A percentile compares a stretch with the other conserved stretches of the same genome.
Evolutionary conservation across 2,329 filamentous ascomycete species (phyloP).

Genomic region (Didymella pomorum): DNA sequence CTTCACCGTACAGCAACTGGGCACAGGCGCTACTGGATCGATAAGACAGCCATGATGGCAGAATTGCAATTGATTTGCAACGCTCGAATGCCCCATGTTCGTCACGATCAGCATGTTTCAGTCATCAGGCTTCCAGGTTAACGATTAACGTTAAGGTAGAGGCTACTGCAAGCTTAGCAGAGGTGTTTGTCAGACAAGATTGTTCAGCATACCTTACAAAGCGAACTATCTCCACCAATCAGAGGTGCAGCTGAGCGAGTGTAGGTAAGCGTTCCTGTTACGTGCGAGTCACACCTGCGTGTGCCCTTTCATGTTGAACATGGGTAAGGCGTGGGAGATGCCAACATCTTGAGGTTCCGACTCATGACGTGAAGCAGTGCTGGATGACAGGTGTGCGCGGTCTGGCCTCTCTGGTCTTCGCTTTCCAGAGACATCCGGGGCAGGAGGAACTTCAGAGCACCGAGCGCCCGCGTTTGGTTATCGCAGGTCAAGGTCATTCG

Average conservation of each 20-base stretch:
- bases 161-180: slow-evolving; percentile 15
- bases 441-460: slow-evolving; percentile 17
- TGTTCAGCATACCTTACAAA: slow-evolving; percentile 41
- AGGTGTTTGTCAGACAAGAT: slow-evolving; percentile 39
- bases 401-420: slow-evolving; percentile 16
- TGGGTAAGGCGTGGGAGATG: slow-evolving; percentile 3
- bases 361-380: slow-evolving; percentile 17
- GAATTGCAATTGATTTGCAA: slow-evolving; percentile 16
- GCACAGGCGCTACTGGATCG: neutral
- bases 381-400: slow-evolving; percentile 16
- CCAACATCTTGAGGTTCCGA: slow-evolving; percentile 1
- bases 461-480: slow-evolving; percentile 24
- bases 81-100: neutral
- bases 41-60: neutral
- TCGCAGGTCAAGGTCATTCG: slow-evolving; percentile 24
- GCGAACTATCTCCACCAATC: slow-evolving; percentile 29
- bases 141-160: slow-evolving; percentile 18
- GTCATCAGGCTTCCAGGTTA: slow-evolving; percentile 17
- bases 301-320: slow-evolving; percentile 9
- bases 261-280: slow-evolving; percentile 21
- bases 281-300: slow-evolving; percentile 23
- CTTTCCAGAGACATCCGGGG: slow-evolving; percentile 21
- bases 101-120: slow-evolving; percentile 12
- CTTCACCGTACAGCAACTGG: neutral
- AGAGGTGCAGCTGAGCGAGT: slow-evolving; percentile 13